phyloP scores from a whole-genome alignment of 106 monocot species.

The Ottelia alismoides region DNA sequence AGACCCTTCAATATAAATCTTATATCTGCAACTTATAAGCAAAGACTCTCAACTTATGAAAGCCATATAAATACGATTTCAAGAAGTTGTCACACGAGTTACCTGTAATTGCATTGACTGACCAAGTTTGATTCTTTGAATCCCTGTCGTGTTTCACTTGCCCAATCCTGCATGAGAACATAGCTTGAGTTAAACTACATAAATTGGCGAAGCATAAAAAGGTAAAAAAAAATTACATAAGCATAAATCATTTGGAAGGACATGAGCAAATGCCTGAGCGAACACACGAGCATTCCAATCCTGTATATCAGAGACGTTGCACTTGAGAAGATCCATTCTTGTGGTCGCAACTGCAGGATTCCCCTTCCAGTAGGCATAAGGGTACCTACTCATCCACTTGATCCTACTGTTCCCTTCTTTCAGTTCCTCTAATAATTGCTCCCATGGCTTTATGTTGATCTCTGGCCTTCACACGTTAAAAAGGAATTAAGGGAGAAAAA shows the following conservation, averaged over 20 bases:
- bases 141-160: neutral
- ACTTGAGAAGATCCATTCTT: constrained; percentile 19
- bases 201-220: no score
- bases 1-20: no score
- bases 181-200: no score
- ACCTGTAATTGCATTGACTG: constrained; percentile 15
- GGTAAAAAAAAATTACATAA: no score
- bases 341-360: constrained; percentile 7
- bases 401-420: constrained; percentile 16
- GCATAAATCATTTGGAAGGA: no score
- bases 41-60: neutral
- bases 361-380: constrained; percentile 36
- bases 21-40: constrained; percentile 3
- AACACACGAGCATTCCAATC: constrained; percentile 48
- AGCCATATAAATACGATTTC: no score
- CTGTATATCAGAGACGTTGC: constrained; percentile 15
- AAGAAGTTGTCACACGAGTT: neutral
- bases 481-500: no score
- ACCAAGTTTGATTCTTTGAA: constrained; percentile 6
- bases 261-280: no score
- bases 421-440: constrained; percentile 19
- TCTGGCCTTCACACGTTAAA: constrained; percentile 23
- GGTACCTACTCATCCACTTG: constrained; percentile 24
- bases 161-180: constrained; percentile 13
- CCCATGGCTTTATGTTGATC: constrained; percentile 46